Conservation (phyloP, 495 filamentous ascomycete genomes). For the Pseudoneurospora amorphoporcata region DNA sequence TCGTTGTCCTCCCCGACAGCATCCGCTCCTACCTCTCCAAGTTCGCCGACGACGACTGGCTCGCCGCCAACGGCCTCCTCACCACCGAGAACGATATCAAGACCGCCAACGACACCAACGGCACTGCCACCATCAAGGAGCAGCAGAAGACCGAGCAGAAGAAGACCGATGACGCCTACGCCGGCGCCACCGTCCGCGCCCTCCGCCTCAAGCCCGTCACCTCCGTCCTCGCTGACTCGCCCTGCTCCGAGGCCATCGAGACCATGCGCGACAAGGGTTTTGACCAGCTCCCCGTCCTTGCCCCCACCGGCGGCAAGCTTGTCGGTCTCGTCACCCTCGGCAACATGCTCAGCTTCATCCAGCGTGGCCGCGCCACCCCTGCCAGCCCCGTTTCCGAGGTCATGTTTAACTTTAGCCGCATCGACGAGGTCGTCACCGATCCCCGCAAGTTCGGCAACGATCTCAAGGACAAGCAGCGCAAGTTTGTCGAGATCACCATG, state of each 20-base stretch:
- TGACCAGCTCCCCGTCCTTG: conserved; percentile 87
- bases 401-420: conserved; percentile 88
- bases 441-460: conserved; percentile 51
- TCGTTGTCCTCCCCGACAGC: conserved; percentile 88
- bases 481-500: conserved; percentile 87
- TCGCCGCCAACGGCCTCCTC: conserved; percentile 86
- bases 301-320: conserved; percentile 55
- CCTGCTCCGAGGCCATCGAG: conserved; percentile 80
- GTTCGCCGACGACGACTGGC: conserved; percentile 97
- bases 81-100: conserved; percentile 27
- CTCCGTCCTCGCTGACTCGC: conserved; percentile 55
- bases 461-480: conserved; percentile 40
- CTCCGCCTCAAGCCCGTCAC: conserved; percentile 88
- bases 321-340: conserved; percentile 89
- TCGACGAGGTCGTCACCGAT: conserved; percentile 82
- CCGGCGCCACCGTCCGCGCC: conserved; percentile 62
- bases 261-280: conserved; percentile 95
- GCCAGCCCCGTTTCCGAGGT: conserved; percentile 69
- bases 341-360: conserved; percentile 85
- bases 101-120: conserved; percentile 23
- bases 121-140: conserved; percentile 27
- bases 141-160: conserved; percentile 7
- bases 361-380: conserved; percentile 62
- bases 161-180: conserved; percentile 46
- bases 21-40: conserved; percentile 98